phyloP scores from a whole-genome alignment of 331 rosid species.

The Acacia concinna region DNA sequence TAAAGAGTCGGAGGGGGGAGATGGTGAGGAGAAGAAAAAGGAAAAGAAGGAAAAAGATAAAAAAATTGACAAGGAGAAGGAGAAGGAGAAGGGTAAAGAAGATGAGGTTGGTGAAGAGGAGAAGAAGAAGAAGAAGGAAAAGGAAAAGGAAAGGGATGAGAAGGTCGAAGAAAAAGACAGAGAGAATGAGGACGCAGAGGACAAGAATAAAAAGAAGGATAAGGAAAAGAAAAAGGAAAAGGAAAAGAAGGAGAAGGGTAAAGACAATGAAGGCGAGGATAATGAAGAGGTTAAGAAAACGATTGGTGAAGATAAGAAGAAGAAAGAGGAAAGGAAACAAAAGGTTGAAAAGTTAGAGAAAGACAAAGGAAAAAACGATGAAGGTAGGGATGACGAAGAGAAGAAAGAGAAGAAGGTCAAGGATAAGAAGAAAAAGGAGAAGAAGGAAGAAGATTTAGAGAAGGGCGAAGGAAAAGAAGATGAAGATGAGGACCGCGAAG shows the following conservation, averaged over 20 bases:
- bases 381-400: background rate
- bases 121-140: conserved; percentile 12
- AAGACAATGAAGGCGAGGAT: conserved; percentile 17
- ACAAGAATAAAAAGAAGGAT: conserved; percentile 9
- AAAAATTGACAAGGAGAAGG: conserved; percentile 16
- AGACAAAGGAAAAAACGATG: conserved; percentile 14
- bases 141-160: conserved; percentile 18
- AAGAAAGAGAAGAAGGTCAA: background rate
- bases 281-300: conserved; percentile 27
- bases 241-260: background rate
- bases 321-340: conserved; percentile 21
- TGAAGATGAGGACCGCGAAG: conserved; percentile 18
- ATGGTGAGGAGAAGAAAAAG: background rate
- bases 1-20: background rate
- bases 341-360: conserved; percentile 16
- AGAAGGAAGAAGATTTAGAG: background rate
- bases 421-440: background rate
- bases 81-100: conserved; percentile 2
- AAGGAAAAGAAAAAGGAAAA: conserved; percentile 13
- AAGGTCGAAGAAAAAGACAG: conserved; percentile 18
- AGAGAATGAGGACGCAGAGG: background rate
- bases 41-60: conserved; percentile 21
- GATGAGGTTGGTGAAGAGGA: conserved; percentile 25
- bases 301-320: conserved; percentile 23
- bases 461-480: conserved; percentile 5